phyloP scores from a whole-genome alignment of 2,329 filamentous ascomycete genomes.

The Trichoderma brevicompactum region DNA sequence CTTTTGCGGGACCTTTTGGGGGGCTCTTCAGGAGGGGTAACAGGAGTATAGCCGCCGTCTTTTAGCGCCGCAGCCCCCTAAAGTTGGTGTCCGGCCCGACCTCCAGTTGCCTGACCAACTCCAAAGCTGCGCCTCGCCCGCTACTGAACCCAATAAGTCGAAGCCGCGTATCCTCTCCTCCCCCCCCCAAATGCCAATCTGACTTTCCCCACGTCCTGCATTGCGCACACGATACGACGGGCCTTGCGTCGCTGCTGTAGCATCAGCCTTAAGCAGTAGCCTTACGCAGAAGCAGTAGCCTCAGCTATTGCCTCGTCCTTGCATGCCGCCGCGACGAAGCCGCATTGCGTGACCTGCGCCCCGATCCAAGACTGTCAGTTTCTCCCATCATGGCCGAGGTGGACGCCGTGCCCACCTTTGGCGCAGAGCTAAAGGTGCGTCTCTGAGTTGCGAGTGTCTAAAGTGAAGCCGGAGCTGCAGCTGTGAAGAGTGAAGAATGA shows the following conservation, averaged over 20 bases:
- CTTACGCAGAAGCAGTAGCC: not conserved
- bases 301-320: not conserved
- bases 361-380: constrained; percentile 9
- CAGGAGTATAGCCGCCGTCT: constrained; percentile 9
- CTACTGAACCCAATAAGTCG: constrained; percentile 18
- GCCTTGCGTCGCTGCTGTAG: constrained; percentile 8
- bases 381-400: constrained; percentile 71
- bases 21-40: not conserved
- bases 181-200: constrained; percentile 19
- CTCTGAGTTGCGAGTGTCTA: not conserved
- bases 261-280: not conserved
- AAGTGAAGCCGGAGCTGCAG: not conserved
- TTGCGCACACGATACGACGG: constrained; percentile 4
- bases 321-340: constrained; percentile 14
- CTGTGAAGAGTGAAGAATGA: not conserved
- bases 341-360: constrained; percentile 31
- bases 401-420: constrained; percentile 84
- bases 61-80: constrained; percentile 17
- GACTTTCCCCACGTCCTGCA: constrained; percentile 21
- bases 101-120: constrained; percentile 25
- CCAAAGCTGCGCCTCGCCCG: constrained; percentile 27
- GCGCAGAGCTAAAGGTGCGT: constrained; percentile 86
- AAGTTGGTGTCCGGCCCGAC: not conserved
- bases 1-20: too few species aligned
- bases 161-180: constrained; percentile 27